A percentile compares a stretch with the other conserved stretches of the same genome.
phyloP scores from a whole-genome alignment of 108 stramenopile species.

The Pseudonitzschia multiseries region DNA sequence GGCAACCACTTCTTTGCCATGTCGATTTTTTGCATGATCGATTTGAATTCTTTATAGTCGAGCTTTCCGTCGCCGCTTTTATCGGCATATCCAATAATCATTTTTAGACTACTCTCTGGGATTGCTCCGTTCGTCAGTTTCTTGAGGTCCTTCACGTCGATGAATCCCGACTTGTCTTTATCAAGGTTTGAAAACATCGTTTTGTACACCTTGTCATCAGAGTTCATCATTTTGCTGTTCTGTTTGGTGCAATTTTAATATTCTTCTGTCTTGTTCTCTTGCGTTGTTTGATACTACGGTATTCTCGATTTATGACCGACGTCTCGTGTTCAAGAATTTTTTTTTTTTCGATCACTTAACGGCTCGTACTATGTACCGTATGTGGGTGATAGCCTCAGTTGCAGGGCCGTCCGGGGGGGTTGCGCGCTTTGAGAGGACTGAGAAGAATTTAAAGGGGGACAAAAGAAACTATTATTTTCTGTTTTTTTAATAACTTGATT shows the following conservation, averaged over 20 bases:
- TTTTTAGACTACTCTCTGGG: neutral
- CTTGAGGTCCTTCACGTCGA: neutral
- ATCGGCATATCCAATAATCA: neutral
- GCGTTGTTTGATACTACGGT: neutral
- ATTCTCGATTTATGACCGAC: too few relatives aligned
- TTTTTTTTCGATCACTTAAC: too few relatives aligned
- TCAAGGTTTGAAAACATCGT: neutral
- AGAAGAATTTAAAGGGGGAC: too few relatives aligned
- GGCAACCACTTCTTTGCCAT: neutral
- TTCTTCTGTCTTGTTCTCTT: neutral
- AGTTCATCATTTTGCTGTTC: neutral
- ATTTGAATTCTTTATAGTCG: neutral
- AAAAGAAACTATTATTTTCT: too few relatives aligned
- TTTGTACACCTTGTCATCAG: neutral
- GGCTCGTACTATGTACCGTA: too few relatives aligned
- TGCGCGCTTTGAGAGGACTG: too few relatives aligned
- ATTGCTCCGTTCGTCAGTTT: neutral
- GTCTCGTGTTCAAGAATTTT: too few relatives aligned
- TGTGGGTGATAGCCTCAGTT: too few relatives aligned
- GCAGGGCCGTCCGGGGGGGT: too few relatives aligned
- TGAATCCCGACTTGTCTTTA: slow-evolving; percentile 1
- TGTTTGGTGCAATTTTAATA: neutral
- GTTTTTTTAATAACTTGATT: too few relatives aligned
- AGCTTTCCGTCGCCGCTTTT: slow-evolving; percentile 1
- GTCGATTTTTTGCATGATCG: neutral